Percentiles rank a stretch among this genome's conserved stretches.
These are phyloP conservation scores for Nakazawaea ambrosiae DNA, from an alignment of 805 yeast genomes.

Conservation along the genomic window DNA sequence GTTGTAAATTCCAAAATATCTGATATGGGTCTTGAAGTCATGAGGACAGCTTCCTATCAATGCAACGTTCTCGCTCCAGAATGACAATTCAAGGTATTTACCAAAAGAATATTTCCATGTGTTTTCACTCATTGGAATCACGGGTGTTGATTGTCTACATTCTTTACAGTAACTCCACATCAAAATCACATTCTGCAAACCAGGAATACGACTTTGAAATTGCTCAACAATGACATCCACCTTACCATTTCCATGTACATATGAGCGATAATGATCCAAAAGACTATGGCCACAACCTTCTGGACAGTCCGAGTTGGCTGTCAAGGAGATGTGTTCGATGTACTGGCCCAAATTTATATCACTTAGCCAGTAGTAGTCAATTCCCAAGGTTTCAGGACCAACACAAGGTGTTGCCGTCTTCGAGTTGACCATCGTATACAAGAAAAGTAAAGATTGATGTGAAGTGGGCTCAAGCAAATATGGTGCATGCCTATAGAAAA, in stretches of 20 bases:
- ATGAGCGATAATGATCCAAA: conserved; percentile 73
- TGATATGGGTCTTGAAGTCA: conserved; percentile 73
- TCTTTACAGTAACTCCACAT: conserved; percentile 90
- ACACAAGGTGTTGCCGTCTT: conserved; percentile 86
- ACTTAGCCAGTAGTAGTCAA: conserved; percentile 85
- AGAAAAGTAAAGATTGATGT: conserved; percentile 73
- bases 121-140: conserved; percentile 73
- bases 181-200: conserved; percentile 58
- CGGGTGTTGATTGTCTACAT: conserved; percentile 72
- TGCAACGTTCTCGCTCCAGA: conserved; percentile 62
- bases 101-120: conserved; percentile 93
- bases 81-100: conserved; percentile 79
- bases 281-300: conserved; percentile 75
- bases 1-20: conserved; percentile 79
- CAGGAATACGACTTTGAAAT: conserved; percentile 48
- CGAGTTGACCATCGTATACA: conserved; percentile 77
- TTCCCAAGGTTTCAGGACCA: conserved; percentile 80
- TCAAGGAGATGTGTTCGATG: conserved; percentile 69
- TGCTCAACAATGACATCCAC: conserved; percentile 71
- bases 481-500: conserved; percentile 43
- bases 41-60: conserved; percentile 66
- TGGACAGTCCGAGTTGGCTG: conserved; percentile 61
- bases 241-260: conserved; percentile 83
- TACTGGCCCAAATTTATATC: conserved; percentile 88
- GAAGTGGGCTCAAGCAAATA: conserved; percentile 58